These are phyloP conservation scores for Phytophthora aleatoria DNA, from an alignment of 352 stramenopile species.

Conservation along the genomic window DNA sequence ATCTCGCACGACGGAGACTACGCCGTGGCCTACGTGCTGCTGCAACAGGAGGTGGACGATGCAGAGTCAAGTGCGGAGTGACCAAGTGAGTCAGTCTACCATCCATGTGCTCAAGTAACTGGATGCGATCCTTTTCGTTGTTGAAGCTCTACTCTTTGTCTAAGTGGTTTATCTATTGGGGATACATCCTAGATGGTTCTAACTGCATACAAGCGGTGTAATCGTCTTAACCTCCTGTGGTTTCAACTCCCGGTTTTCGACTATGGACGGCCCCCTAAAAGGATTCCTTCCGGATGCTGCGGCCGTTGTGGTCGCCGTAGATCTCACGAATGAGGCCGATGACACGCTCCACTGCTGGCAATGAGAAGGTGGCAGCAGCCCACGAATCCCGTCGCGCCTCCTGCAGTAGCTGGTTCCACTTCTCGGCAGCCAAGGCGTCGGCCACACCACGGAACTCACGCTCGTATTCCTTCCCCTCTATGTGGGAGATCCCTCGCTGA, in stretches of 20 bases:
- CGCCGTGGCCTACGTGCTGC: constrained; percentile 76
- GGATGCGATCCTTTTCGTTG: too few species aligned
- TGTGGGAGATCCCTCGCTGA: constrained; percentile 39
- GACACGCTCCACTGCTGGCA: constrained; percentile 63
- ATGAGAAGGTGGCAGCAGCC: constrained; percentile 51
- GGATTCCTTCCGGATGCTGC: constrained; percentile 51
- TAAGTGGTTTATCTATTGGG: constrained; percentile 12
- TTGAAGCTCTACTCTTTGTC: neutral
- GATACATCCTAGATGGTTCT: constrained; percentile 10
- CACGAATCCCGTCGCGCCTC: constrained; percentile 34
- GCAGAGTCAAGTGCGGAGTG: neutral
- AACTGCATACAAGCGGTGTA: constrained; percentile 11
- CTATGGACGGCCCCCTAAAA: constrained; percentile 32
- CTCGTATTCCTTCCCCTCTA: constrained; percentile 43
- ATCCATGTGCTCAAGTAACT: neutral
- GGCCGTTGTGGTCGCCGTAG: constrained; percentile 59
- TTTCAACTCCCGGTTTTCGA: neutral
- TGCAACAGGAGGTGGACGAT: constrained; percentile 49
- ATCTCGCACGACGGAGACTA: constrained; percentile 87
- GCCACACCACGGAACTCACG: constrained; percentile 54
- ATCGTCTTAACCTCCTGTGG: constrained; percentile 11
- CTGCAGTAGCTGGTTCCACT: constrained; percentile 53
- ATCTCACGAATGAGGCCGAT: constrained; percentile 65
- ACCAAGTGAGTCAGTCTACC: constrained; percentile 1
- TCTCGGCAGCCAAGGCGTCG: constrained; percentile 36